Base-by-base conservation (phyloP, 371 early-diverging fungal species). In the Syncephalastrum contaminatum region DNA sequence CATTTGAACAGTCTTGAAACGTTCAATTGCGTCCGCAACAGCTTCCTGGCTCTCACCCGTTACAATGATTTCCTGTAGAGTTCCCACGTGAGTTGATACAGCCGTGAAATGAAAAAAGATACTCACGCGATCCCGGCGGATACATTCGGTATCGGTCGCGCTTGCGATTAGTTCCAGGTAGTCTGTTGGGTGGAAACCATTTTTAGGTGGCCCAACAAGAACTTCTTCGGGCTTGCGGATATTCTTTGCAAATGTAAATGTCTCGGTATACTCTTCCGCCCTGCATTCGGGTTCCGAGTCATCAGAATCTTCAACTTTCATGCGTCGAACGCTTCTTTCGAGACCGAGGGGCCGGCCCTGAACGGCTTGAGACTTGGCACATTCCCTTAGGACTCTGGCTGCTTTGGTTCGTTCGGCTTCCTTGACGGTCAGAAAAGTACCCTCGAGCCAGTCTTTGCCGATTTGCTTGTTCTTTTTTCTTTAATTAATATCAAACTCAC, bases 1-100 rank as follows among this genome's bases (percentile, higher is more conserved):
- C 0, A 57, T 64, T 59, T 80, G 67, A 0, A 77, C 52, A 6
- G 49, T 53, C 20, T 45, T 24, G n/a, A 80, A 70, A 14, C 70
- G 60, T n/a, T 67, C 22, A 0, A 53, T 25, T 13, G 81, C 77
- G 6, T 70, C 65, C 24, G 65, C 42, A 0, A 74, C 67, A 51
- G 46, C 46, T 4, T 57, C 47, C 13, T 43, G 15, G 14, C 43
- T 58, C 2, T 20, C 22, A 2, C 72, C 72, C 13, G 27, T 48
- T 7, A 77, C 67, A 1, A 21, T 7, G 19, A 77, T 60, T 20
- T 39, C 58, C 72, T 75, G 57, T 21, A 41, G 8, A 39, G 43
- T 6, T 6, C 30, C 36, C 21, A 4, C 20, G 16, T 18, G 30
- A 47, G 14, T n/a, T 39, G 27, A 41, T 22, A 13, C 4, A 3